Evolutionary conservation across 2,329 filamentous ascomycete species (phyloP), one percentile per base, ranked within the genome.

Genomic region (Fusarium irregulare): DNA sequence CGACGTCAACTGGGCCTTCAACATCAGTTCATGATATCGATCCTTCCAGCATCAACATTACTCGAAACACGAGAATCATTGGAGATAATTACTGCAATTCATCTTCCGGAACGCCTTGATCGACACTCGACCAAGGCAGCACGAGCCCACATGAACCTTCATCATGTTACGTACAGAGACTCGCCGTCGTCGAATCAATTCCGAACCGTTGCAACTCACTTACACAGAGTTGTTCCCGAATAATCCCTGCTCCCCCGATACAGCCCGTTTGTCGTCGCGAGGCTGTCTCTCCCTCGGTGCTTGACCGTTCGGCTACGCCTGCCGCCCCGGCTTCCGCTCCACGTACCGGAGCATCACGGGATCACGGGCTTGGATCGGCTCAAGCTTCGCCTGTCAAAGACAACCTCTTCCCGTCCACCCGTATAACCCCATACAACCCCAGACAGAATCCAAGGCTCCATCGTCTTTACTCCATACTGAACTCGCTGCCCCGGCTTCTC

Each of bases 291-390:
- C 44, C 40, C 56, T 64, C 59, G 53, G 57, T 60, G 56, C 65
- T 64, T 74, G 61, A 72, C 71, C 68, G 71, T 71, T 75, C 72
- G 72, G 73, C 63, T 74, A 74, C 73, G 62, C 72, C 55, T 68
- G 51, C 66, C 51, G 60, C 62, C 64, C 70, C 64, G 67, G 70
- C 67, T 49, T 56, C 64, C 67, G 66, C 72, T 73, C 73, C 73
- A 73, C 70, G 65, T 65, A 63, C 72, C 73, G 73, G 73, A 74
- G 73, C 60, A 75, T 75, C 73, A 75, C 73, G 73, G 73, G 71
- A 73, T 75, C 72, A 72, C 70, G 70, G 73, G 67, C 53, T 74
- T 74, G 70, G 63, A 56, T 68, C 71, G 73, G 72, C 72, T 74
- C 61, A 65, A 67, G 70, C 70, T 59, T 73, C 63, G 50, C 66